A percentile compares a stretch with the other conserved stretches of the same genome.
These are phyloP conservation scores for Tylopilus sp. DNA, from an alignment of 768 basidiomycete species.

Conservation along the genomic window DNA sequence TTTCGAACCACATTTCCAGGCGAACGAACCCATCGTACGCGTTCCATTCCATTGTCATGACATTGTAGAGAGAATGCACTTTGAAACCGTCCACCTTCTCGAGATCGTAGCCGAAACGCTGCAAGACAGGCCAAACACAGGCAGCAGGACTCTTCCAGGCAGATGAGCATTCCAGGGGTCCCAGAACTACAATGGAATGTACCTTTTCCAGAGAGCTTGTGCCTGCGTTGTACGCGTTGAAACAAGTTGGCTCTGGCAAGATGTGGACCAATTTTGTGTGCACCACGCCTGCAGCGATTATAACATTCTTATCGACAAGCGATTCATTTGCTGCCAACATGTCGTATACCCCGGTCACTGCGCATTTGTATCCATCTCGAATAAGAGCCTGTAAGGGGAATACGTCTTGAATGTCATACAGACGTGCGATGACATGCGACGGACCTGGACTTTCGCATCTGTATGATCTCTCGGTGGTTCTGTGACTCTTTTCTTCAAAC, in stretches of 20 bases:
- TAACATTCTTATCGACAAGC: not conserved
- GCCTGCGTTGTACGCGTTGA: not conserved
- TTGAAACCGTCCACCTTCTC: not conserved
- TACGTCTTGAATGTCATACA: not conserved
- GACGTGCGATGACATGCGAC: not conserved
- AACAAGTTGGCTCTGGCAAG: not conserved
- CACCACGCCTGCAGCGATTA: not conserved
- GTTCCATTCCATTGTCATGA: not conserved
- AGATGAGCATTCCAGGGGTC: not conserved
- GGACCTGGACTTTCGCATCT: not conserved
- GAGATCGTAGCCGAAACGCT: not conserved
- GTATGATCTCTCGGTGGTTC: not conserved
- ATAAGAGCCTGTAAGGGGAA: not conserved
- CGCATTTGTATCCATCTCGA: not conserved
- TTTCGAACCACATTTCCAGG: too few relatives aligned
- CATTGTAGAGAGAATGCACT: not conserved
- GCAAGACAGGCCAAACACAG: not conserved
- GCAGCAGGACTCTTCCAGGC: not conserved
- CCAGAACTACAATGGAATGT: not conserved
- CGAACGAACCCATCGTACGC: not conserved
- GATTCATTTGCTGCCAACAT: not conserved
- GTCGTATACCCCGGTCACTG: not conserved
- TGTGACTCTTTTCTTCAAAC: not conserved
- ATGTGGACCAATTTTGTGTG: not conserved
- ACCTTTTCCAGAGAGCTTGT: too few relatives aligned